Conservation (phyloP, 345 rosid genomes). For the Schrenkiella parvula region DNA sequence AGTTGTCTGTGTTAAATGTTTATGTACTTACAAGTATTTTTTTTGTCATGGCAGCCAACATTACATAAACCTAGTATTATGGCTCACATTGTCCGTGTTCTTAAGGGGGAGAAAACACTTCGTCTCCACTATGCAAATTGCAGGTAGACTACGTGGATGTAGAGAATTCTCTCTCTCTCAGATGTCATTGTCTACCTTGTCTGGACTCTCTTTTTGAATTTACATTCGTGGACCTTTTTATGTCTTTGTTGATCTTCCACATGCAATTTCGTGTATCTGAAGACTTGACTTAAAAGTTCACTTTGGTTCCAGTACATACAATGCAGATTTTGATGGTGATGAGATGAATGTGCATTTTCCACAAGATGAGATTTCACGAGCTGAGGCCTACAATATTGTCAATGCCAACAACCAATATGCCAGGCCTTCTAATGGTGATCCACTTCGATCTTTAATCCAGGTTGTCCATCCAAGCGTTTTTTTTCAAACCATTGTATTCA, state of each 20-base stretch:
- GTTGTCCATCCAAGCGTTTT: constrained; percentile 37
- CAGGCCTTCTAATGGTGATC: constrained; percentile 94
- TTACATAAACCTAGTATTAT: constrained; percentile 97
- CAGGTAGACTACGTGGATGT: constrained; percentile 52
- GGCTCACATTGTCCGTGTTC: constrained; percentile 93
- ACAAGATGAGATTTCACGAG: constrained; percentile 98
- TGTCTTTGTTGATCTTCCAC: constrained; percentile 3
- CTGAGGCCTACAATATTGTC: constrained; percentile 96
- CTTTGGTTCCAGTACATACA: constrained; percentile 73
- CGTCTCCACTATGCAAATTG: constrained; percentile 99
- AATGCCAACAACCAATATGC: constrained; percentile 97
- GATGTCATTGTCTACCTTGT: neutral
- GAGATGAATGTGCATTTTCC: constrained; percentile 99
- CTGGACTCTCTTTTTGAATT: neutral
- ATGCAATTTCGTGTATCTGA: neutral
- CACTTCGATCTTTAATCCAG: constrained; percentile 91
- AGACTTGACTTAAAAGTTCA: constrained; percentile 2
- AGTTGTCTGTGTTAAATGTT: neutral
- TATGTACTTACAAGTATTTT: constrained; percentile 13
- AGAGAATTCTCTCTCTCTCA: neutral
- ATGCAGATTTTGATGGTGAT: constrained; percentile 99
- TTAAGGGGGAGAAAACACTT: constrained; percentile 91
- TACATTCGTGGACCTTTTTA: constrained; percentile 2
- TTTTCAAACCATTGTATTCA: neutral
- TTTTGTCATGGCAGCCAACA: constrained; percentile 72